A percentile compares a stretch with the other conserved stretches of the same genome.
Conservation (phyloP, 495 filamentous ascomycete genomes). For the Neurospora africana region DNA sequence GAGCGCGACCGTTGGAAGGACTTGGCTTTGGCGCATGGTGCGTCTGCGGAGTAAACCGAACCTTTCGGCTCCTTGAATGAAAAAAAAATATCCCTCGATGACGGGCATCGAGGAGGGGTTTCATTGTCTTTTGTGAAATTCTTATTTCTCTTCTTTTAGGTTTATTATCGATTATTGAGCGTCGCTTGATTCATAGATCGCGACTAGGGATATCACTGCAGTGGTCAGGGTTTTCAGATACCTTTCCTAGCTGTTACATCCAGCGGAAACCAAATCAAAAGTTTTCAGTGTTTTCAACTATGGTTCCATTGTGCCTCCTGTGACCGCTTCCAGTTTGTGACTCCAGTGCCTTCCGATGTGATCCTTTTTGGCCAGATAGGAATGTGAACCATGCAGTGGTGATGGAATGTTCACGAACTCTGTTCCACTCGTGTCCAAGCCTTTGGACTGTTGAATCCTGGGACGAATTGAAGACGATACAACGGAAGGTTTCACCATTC, state of each 20-base stretch:
- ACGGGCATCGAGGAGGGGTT: conserved; percentile 20
- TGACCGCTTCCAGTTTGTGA: not conserved
- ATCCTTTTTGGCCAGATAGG: not conserved
- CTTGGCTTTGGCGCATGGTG: conserved; percentile 35
- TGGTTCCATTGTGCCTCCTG: not conserved
- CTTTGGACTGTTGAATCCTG: not conserved
- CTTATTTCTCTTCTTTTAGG: conserved; percentile 9
- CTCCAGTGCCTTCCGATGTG: not conserved
- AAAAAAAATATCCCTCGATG: conserved; percentile 23
- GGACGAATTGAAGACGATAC: not conserved
- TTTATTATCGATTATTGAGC: not conserved
- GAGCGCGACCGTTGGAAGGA: conserved; percentile 52
- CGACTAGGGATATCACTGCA: not conserved
- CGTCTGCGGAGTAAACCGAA: conserved; percentile 22
- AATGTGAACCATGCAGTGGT: not conserved
- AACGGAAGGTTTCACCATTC: not conserved
- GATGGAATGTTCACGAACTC: not conserved
- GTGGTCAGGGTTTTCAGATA: not conserved
- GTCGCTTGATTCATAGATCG: not conserved
- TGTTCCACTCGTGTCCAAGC: not conserved
- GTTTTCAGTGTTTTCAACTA: not conserved
- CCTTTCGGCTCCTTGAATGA: conserved; percentile 20
- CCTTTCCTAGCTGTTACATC: not conserved
- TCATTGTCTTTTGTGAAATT: conserved; percentile 8
- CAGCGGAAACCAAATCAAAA: not conserved